Conservation (phyloP, 139 green algal species). For the Haematococcus lacustris region DNA sequence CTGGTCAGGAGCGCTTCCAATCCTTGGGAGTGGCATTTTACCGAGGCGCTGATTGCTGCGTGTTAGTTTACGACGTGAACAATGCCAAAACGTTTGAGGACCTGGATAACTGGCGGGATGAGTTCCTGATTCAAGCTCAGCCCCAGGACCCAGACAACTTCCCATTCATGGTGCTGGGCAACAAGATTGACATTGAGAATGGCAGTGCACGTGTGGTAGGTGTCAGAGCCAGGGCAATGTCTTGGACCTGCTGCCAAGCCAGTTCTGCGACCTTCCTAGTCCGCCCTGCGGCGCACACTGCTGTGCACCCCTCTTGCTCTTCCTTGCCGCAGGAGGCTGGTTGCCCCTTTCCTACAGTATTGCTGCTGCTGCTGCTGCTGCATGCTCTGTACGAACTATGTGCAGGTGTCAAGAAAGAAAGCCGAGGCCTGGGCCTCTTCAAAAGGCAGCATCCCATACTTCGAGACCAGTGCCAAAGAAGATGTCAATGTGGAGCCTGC, state of each 20-base stretch:
- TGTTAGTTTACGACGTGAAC: conserved; percentile 98
- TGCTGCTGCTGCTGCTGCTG: too few relatives aligned
- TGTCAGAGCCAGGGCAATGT: conserved; percentile 1
- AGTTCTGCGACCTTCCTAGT: too few relatives aligned
- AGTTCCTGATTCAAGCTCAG: conserved; percentile 93
- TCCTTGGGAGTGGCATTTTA: conserved; percentile 97
- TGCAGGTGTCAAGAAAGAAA: conserved; percentile 87
- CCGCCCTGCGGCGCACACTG: neutral
- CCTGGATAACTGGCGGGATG: conserved; percentile 96
- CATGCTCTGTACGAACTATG: too few relatives aligned
- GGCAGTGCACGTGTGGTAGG: conserved; percentile 70
- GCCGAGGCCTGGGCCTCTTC: conserved; percentile 84
- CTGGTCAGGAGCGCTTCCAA: conserved; percentile 96
- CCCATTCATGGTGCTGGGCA: conserved; percentile 97
- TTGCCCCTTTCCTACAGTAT: neutral
- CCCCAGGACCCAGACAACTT: conserved; percentile 89
- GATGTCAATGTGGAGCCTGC: conserved; percentile 89
- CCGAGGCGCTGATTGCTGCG: conserved; percentile 94
- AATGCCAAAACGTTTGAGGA: conserved; percentile 92
- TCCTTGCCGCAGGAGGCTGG: neutral
- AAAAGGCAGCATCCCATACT: conserved; percentile 93
- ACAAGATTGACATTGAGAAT: conserved; percentile 96
- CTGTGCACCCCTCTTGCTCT: neutral
- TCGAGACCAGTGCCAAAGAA: conserved; percentile 86
- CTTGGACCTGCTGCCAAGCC: too few relatives aligned